Percentiles rank a stretch among this genome's conserved stretches.
Conservation (phyloP, 148 eudicot genomes). For the Polygonum aviculare region DNA sequence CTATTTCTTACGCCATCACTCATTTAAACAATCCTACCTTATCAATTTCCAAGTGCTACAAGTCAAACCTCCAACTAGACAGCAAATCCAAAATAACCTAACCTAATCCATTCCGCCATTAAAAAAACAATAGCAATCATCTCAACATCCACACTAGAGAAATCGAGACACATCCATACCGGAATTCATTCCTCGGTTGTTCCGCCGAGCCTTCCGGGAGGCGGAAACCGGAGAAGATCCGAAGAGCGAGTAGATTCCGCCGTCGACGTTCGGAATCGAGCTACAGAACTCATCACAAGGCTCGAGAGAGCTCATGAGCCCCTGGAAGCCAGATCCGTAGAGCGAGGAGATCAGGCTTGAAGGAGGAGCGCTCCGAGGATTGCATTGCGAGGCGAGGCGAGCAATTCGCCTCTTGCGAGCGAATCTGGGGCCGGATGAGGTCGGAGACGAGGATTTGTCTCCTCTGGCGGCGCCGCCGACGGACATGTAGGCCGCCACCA, state of each 20-base stretch:
- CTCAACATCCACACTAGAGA: background rate
- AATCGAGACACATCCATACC: constrained; percentile 21
- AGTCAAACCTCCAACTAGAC: background rate
- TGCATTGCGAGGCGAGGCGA: constrained; percentile 16
- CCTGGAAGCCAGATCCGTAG: constrained; percentile 33
- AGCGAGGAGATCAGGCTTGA: constrained; percentile 20
- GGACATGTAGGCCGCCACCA: constrained; percentile 53
- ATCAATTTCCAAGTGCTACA: background rate
- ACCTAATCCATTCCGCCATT: background rate
- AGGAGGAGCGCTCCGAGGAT: constrained; percentile 9
- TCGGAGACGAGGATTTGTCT: constrained; percentile 9
- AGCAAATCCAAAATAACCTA: background rate
- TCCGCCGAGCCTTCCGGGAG: constrained; percentile 27
- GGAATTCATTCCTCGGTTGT: constrained; percentile 29
- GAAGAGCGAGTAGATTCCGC: constrained; percentile 22
- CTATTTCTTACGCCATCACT: background rate
- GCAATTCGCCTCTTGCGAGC: constrained; percentile 18
- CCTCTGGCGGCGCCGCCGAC: constrained; percentile 14
- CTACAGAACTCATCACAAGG: constrained; percentile 30
- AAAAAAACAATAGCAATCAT: background rate
- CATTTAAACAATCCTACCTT: background rate
- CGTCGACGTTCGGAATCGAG: constrained; percentile 19
- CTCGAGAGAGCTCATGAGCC: constrained; percentile 30
- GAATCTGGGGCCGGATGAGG: constrained; percentile 8
- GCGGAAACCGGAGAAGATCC: constrained; percentile 27